A percentile compares a stretch with the other conserved stretches of the same genome.
Conservation (phyloP, 2,329 filamentous ascomycete genomes). For the Aspergillus sergii region DNA sequence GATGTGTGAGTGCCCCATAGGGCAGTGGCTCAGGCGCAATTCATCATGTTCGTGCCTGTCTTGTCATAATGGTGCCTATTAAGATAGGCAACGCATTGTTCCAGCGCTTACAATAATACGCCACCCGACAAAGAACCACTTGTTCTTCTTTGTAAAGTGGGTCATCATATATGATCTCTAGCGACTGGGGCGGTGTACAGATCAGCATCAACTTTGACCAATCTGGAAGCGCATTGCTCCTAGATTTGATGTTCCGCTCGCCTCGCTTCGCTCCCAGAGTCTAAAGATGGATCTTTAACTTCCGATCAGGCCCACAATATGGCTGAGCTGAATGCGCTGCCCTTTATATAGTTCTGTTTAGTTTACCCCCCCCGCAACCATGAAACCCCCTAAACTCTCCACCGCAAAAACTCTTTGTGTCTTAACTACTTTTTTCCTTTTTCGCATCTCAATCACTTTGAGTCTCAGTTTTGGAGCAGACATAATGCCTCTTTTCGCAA, state of each 20-base stretch:
- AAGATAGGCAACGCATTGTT: conserved; percentile 2
- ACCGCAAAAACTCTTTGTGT: neutral
- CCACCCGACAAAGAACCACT: neutral
- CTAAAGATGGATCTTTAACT: conserved; percentile 4
- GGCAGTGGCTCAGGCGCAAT: neutral
- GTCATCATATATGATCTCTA: conserved; percentile 14
- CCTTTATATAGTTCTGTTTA: conserved; percentile 6
- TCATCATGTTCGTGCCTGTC: neutral
- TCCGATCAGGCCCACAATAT: neutral
- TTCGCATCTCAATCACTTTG: neutral
- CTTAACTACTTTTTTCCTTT: neutral
- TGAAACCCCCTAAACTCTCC: neutral
- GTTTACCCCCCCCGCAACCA: neutral
- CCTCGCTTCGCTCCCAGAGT: neutral
- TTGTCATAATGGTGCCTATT: neutral
- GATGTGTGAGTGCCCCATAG: conserved; percentile 11
- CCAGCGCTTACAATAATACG: neutral
- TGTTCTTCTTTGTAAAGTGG: conserved; percentile 12
- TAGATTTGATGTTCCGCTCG: neutral
- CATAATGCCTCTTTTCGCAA: conserved; percentile 65
- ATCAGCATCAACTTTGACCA: conserved; percentile 8
- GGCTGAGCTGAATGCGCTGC: neutral
- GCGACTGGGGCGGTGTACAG: conserved; percentile 30
- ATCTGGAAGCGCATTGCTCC: neutral
- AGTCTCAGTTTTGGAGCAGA: neutral